Evolutionary conservation across 2,329 filamentous ascomycete genomes (phyloP).

Genomic region (Ceratocystis colombiana): DNA sequence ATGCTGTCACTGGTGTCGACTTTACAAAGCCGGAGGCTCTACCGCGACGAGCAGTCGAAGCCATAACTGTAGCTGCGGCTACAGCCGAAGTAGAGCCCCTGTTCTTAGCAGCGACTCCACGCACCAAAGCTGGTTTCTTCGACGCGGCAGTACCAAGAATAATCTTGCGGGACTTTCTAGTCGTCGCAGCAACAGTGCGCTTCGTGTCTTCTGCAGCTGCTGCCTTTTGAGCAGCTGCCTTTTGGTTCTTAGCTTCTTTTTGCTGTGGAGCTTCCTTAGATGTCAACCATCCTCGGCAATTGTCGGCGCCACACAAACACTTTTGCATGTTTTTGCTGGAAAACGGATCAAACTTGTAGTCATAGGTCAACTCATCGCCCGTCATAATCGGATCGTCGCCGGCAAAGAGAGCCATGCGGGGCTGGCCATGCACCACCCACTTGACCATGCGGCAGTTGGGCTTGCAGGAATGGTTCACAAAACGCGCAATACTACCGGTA

Average conservation of each 20-base stretch:
- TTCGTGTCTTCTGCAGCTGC: conserved; percentile 42
- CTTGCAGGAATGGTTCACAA: conserved; percentile 95
- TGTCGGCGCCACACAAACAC: conserved; percentile 53
- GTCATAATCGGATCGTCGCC: conserved; percentile 84
- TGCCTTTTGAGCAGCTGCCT: conserved; percentile 30
- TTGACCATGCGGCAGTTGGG: conserved; percentile 98
- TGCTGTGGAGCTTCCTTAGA: conserved; percentile 48
- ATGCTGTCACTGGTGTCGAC: conserved; percentile 25
- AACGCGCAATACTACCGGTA: conserved; percentile 87
- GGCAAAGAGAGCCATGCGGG: conserved; percentile 92
- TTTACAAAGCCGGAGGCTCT: not conserved
- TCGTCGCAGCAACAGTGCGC: conserved; percentile 32
- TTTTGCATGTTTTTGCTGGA: conserved; percentile 58
- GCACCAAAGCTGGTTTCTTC: conserved; percentile 14
- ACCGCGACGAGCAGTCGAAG: not conserved
- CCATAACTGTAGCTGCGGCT: conserved; percentile 2
- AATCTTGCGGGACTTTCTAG: conserved; percentile 20
- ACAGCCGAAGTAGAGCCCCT: conserved; percentile 20
- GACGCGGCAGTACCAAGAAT: conserved; percentile 16
- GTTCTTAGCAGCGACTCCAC: conserved; percentile 8
- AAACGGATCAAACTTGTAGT: conserved; percentile 66
- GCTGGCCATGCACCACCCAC: conserved; percentile 88
- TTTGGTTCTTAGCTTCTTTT: conserved; percentile 34
- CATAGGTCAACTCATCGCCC: conserved; percentile 91
- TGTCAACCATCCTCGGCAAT: conserved; percentile 55